Evolutionary conservation across 2,329 filamentous ascomycete species (phyloP).

Genomic region (Beauveria scarabaeidicola): DNA sequence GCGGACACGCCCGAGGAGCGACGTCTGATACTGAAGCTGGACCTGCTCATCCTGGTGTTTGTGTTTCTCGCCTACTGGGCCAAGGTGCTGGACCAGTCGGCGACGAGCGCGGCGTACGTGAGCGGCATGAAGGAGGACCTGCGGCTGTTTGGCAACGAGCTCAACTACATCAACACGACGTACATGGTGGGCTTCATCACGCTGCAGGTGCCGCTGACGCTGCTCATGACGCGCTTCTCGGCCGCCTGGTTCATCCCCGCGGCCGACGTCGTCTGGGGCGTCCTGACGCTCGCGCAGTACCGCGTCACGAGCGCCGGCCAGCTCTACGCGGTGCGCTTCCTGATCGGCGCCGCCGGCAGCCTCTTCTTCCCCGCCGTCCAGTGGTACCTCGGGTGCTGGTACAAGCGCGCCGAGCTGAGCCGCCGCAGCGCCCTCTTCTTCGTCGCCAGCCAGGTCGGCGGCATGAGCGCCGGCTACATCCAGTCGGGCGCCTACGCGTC

Average conservation of each 20-base stretch:
- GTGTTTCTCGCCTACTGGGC: constrained; percentile 48
- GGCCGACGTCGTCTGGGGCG: constrained; percentile 22
- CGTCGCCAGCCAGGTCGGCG: constrained; percentile 32
- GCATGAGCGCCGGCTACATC: constrained; percentile 36
- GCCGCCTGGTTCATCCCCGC: constrained; percentile 21
- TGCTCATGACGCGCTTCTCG: constrained; percentile 18
- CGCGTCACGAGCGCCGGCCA: constrained; percentile 23
- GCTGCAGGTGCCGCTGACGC: constrained; percentile 14
- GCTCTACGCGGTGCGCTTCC: constrained; percentile 31
- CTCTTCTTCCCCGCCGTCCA: constrained; percentile 26
- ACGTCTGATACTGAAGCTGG: constrained; percentile 44
- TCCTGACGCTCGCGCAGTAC: constrained; percentile 17
- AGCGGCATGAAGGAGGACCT: constrained; percentile 40
- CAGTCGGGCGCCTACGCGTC: constrained; percentile 30
- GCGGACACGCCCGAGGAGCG: constrained; percentile 31
- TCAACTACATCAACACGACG: constrained; percentile 39
- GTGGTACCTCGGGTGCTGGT: constrained; percentile 33
- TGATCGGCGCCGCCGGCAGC: constrained; percentile 29
- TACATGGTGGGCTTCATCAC: constrained; percentile 17
- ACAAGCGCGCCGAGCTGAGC: constrained; percentile 31
- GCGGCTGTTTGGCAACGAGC: constrained; percentile 39
- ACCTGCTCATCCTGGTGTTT: constrained; percentile 47
- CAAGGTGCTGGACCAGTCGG: constrained; percentile 37
- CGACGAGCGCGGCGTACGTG: constrained; percentile 23
- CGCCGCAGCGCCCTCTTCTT: constrained; percentile 31